Evolutionary conservation across 2,329 filamentous ascomycete species (phyloP).

Genomic region (Diaporthe caulivora): DNA sequence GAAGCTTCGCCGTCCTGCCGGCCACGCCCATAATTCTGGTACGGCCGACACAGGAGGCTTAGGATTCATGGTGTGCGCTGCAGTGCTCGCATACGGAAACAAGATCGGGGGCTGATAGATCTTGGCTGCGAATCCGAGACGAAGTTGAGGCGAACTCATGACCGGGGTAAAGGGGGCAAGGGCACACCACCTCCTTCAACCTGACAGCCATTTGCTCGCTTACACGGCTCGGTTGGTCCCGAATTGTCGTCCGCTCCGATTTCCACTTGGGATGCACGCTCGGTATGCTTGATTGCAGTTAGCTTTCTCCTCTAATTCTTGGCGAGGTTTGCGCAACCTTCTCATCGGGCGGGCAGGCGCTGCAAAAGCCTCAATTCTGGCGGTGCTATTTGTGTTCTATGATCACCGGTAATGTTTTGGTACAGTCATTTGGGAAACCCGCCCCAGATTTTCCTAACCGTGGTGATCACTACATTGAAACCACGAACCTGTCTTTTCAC

Average conservation of each 20-base stretch:
- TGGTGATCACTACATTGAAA: constrained; percentile 19
- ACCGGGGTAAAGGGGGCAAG: constrained; percentile 16
- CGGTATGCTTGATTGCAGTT: constrained; percentile 11
- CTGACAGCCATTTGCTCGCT: constrained; percentile 20
- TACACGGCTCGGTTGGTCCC: constrained; percentile 23
- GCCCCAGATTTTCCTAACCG: constrained; percentile 27
- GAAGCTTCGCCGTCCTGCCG: constrained; percentile 14
- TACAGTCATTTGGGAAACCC: background rate
- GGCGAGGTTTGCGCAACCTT: background rate
- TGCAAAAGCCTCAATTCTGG: background rate
- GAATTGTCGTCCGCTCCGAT: background rate
- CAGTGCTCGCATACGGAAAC: constrained; percentile 19
- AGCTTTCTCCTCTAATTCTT: background rate
- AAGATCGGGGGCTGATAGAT: constrained; percentile 23
- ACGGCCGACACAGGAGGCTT: background rate
- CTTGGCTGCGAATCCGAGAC: constrained; percentile 28
- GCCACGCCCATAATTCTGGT: background rate
- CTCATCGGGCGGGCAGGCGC: background rate
- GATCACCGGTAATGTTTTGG: constrained; percentile 20
- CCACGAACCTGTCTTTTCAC: background rate
- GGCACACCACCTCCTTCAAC: constrained; percentile 14
- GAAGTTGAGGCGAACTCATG: constrained; percentile 28
- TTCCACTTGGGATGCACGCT: background rate
- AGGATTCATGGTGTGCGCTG: constrained; percentile 8
- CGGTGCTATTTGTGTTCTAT: background rate